Evolutionary conservation across 2,329 filamentous ascomycete species (phyloP).

Genomic region (Fusarium floridanum): DNA sequence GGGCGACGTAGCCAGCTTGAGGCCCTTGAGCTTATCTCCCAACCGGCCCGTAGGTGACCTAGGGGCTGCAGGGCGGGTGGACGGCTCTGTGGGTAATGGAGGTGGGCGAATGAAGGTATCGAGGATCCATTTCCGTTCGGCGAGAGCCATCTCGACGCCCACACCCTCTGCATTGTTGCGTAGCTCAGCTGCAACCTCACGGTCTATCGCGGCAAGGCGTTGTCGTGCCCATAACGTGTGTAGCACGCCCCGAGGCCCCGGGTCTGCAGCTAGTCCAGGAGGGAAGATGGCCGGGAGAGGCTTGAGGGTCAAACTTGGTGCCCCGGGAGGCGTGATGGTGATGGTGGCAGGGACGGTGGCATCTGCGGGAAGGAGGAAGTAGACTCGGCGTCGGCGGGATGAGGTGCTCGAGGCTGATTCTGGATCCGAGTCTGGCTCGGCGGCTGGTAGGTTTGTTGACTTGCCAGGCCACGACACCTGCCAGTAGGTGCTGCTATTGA

Average conservation of each 20-base stretch:
- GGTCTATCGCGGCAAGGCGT: constrained; percentile 78
- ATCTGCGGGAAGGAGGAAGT: constrained; percentile 83
- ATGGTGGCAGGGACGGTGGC: constrained; percentile 79
- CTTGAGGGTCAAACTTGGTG: constrained; percentile 70
- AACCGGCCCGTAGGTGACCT: constrained; percentile 77
- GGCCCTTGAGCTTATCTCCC: constrained; percentile 82
- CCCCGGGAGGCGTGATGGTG: constrained; percentile 66
- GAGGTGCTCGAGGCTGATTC: constrained; percentile 46
- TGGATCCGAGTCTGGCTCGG: constrained; percentile 51
- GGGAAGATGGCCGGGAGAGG: constrained; percentile 90
- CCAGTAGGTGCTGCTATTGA: constrained; percentile 63
- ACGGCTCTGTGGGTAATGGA: constrained; percentile 32
- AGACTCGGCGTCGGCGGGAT: constrained; percentile 69
- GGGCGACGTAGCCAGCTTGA: constrained; percentile 82
- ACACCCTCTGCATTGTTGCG: constrained; percentile 83
- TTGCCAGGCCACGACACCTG: constrained; percentile 88
- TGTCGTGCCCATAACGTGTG: constrained; percentile 94
- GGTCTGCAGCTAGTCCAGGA: constrained; percentile 76
- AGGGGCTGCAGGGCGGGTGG: constrained; percentile 64
- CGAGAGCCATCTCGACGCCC: constrained; percentile 84
- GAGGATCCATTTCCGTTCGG: constrained; percentile 89
- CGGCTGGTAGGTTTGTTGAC: constrained; percentile 75
- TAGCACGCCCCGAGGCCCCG: constrained; percentile 83
- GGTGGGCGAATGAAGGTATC: constrained; percentile 71
- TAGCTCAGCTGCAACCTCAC: constrained; percentile 82